A percentile compares a stretch with the other conserved stretches of the same genome.
These are phyloP conservation scores for Xerocomus brunneocitrinus DNA, from an alignment of 768 basidiomycete species.

Conservation along the genomic window DNA sequence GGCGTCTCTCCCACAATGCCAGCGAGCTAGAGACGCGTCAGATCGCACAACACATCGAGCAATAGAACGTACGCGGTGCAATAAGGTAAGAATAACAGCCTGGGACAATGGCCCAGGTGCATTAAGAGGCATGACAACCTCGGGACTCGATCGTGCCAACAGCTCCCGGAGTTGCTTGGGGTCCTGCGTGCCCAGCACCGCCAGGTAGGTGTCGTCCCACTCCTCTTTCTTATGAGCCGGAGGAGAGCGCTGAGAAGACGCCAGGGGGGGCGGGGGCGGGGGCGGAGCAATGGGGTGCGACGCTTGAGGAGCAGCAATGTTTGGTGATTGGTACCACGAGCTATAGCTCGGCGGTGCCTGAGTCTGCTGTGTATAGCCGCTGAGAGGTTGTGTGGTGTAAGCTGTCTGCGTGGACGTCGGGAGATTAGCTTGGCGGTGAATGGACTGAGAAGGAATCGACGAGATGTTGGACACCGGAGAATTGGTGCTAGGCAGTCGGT, in stretches of 20 bases:
- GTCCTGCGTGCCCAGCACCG: conserved; percentile 74
- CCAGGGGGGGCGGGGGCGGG: conserved; percentile 37
- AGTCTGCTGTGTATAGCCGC: conserved; percentile 28
- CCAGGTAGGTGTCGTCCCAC: conserved; percentile 82
- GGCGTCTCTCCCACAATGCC: conserved; percentile 70
- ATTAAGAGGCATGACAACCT: conserved; percentile 74
- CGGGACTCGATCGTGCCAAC: conserved; percentile 68
- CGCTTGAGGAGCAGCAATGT: conserved; percentile 76
- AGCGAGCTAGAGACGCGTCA: conserved; percentile 49
- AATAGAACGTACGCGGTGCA: conserved; percentile 62
- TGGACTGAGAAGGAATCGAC: conserved; percentile 35
- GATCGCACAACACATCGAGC: conserved; percentile 1
- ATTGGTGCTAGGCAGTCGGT: conserved; percentile 33
- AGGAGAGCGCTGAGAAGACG: conserved; percentile 45
- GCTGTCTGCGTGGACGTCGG: conserved; percentile 35
- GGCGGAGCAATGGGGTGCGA: conserved; percentile 75
- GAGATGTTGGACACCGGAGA: conserved; percentile 31
- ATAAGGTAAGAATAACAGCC: conserved; percentile 77
- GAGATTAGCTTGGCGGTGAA: conserved; percentile 32
- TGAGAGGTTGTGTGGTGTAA: conserved; percentile 31
- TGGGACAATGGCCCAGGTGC: conserved; percentile 70
- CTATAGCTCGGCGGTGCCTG: conserved; percentile 30
- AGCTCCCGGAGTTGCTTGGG: conserved; percentile 68
- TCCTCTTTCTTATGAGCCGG: conserved; percentile 57
- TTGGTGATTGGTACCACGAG: conserved; percentile 54